Conservation (phyloP, 208 protist species). For the Tritrichomonas musculus region DNA sequence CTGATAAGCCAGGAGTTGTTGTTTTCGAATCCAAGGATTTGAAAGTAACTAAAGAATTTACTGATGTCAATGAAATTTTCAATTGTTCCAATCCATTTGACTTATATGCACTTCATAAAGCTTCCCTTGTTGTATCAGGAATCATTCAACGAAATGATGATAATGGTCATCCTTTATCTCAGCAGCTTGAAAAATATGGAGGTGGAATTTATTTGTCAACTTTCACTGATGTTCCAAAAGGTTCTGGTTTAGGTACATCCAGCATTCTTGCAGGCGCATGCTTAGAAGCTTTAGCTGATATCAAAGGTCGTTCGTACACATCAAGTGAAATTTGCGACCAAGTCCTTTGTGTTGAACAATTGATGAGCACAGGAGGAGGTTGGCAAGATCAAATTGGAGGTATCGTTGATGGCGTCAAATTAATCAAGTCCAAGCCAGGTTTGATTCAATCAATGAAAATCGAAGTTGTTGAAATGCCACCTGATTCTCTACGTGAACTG, state of each 20-base stretch:
- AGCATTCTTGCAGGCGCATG: not conserved
- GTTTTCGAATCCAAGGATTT: not conserved
- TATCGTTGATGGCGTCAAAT: not conserved
- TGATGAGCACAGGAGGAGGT: not conserved
- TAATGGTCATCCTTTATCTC: not conserved
- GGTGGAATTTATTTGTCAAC: not conserved
- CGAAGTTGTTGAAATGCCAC: not conserved
- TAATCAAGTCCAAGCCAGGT: not conserved
- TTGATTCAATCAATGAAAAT: not conserved
- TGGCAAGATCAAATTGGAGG: conserved; percentile 6
- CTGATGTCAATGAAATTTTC: not conserved
- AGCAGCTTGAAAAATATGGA: not conserved
- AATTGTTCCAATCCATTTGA: not conserved
- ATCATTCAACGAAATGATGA: not conserved
- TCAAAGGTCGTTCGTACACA: not conserved
- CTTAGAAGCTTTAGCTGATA: not conserved
- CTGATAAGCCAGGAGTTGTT: not conserved
- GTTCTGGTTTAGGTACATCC: not conserved
- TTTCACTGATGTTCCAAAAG: not conserved
- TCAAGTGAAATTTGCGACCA: not conserved
- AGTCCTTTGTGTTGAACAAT: not conserved
- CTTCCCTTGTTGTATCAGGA: not conserved
- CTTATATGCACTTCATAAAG: not conserved
- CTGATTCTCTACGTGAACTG: not conserved
- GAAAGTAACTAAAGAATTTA: not conserved